Conservation (phyloP, 1,139 yeast genomes). For the Yamadazyma diddensiae region DNA sequence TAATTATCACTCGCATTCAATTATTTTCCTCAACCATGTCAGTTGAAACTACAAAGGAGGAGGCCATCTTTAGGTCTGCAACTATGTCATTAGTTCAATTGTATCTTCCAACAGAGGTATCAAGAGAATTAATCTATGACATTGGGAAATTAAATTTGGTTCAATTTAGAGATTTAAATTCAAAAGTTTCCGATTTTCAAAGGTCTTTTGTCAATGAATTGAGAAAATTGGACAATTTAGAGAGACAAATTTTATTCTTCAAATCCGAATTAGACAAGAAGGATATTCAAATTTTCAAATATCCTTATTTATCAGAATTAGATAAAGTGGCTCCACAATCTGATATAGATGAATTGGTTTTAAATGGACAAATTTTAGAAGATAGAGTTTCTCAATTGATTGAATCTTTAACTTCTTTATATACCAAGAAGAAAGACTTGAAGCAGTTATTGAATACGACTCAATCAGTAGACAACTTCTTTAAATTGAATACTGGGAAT, state of each 20-base stretch:
- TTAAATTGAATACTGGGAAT: constrained; percentile 34
- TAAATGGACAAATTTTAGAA: constrained; percentile 56
- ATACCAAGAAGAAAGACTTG: constrained; percentile 34
- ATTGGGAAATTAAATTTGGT: constrained; percentile 63
- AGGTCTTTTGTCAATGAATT: constrained; percentile 69
- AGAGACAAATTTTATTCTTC: constrained; percentile 59
- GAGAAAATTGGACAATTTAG: constrained; percentile 64
- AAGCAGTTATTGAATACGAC: constrained; percentile 41
- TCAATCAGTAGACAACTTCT: constrained; percentile 66
- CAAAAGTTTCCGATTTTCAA: constrained; percentile 67
- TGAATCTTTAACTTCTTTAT: constrained; percentile 35
- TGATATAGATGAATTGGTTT: constrained; percentile 73
- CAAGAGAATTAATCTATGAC: constrained; percentile 62
- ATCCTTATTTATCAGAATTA: constrained; percentile 45
- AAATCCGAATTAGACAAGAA: constrained; percentile 47
- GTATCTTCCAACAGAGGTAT: constrained; percentile 68
- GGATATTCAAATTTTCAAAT: constrained; percentile 40
- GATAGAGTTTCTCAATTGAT: constrained; percentile 40
- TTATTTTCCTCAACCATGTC: no score
- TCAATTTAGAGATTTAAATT: constrained; percentile 70
- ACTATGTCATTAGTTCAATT: constrained; percentile 75
- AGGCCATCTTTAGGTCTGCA: constrained; percentile 81
- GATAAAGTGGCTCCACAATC: constrained; percentile 45
- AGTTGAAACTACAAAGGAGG: constrained; percentile 46
- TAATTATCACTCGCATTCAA: no score